Base-by-base conservation (phyloP, 495 filamentous ascomycete species). In the Hyaloscypha variabilis region DNA sequence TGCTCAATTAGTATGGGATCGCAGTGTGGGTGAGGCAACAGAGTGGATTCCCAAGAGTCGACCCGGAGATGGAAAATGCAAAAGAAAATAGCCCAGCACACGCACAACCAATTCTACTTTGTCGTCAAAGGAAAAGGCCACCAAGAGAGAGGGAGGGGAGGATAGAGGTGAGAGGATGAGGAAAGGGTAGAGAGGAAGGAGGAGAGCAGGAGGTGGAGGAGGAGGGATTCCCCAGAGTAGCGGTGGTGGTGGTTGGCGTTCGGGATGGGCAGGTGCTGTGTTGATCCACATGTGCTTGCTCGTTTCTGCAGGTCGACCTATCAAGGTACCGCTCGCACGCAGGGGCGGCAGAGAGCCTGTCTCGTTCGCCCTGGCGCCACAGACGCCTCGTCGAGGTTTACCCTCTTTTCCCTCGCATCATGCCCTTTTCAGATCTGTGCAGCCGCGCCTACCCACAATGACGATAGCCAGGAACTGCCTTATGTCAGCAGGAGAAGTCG, bases 171-270 rank as follows among this genome's bases (percentile, higher is more conserved):
- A 65, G 59, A 26, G 60, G 60, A n/a, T 50, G 60, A 34, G 39
- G 30, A 56, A 30, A 57, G 25, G 23, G 66, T 70, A 34, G 65
- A 58, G 14, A 67, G 69, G 72, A 69, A 11, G 21, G 23, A 67
- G 31, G 46, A 71, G 66, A 49, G 52, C 65, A 23, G 71, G 73
- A 51, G 71, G 72, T 36, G 63, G 63, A 51, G 68, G 70, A 31
- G 53, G 68, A 28, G 53, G 51, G 13, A 29, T 50, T 17, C 34
- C 11, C 39, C 39, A 46, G 39, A 46, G 39, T 17, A 46, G 31
- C 2, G 31, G 31, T 11, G 30, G 30, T 34, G 5, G 30, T 34
- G 31, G 31, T 34, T n/a, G 46, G 23, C 3, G 14, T 21, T 21
- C 30, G 30, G 19, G 58, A 34, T 21, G 29, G 30, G 55, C 28